Base-by-base conservation (phyloP, 371 early-diverging fungal species). In the Lichtheimia corymbifera region DNA sequence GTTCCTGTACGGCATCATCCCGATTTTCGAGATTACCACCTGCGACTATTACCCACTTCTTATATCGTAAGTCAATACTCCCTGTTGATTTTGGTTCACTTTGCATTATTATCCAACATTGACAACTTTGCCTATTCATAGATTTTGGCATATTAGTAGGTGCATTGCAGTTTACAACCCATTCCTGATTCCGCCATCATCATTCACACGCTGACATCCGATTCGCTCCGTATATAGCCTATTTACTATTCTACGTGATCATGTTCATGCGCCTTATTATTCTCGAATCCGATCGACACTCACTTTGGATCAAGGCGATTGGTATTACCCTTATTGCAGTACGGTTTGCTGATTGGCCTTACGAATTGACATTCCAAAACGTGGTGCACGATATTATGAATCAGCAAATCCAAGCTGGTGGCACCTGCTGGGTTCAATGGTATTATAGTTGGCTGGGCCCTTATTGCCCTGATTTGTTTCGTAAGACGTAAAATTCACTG, bases 321-420 rank as follows among this genome's bases (percentile, higher is more conserved):
- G 79, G 79, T 13, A 56, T 65, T 4, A 40, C 65, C 5, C 55
- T 78, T 17, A 74, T 78, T 20, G 43, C 67, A 3, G 43, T 78
- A n/a, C 58, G 79, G 20, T 70, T 78, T 63, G 68, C 76, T 17
- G 79, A 75, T 61, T 78, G 79, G 79, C 79, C 79, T 1, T 78
- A 78, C 44, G 79, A 78, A 52, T 53, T 78, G 4, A 66, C 75
- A 5, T 72, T 68, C 22, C 65, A 68, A 49, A 55, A 64, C 2
- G 44, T 72, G 13, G 70, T 71, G 43, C 58, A 61, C 40, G 43
- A 65, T 25, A 20, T 70, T 5, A 74, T 71, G 66, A 44, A 53
- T 1, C 66, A 68, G 59, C 53, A 64, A 41, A 49, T 71, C n/a
- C 55, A 53, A 49, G 59, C 42, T 13, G 77, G 74, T 50, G 62